Base-by-base conservation (phyloP, 768 basidiomycete genomes). In the Phanerodontia chrysosporium region DNA sequence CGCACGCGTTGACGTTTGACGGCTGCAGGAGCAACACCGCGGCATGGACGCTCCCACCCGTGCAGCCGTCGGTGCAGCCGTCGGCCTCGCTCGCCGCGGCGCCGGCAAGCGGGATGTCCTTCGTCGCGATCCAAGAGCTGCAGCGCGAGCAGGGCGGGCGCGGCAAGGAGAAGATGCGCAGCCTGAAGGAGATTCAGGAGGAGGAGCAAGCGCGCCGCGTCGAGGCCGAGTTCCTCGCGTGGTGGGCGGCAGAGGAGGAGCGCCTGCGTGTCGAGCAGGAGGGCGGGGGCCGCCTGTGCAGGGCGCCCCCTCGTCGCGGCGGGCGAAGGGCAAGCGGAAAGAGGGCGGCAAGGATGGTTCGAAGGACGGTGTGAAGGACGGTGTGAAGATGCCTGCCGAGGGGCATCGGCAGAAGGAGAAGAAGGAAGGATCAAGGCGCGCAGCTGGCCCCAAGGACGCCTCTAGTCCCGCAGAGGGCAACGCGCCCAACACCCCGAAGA, bases 181-280 rank as follows among this genome's bases (percentile, higher is more conserved):
- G 88, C 27, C 73, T 96, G 58, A 75, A 78, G 16, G 86, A 96
- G 61, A 98, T 97, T 45, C 94, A 96, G 70, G 84, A 86, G 59
- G 93, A 97, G 69, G 92, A 95, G 69, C 75, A 74, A 32, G 82
- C 80, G 44, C 78, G 78, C 27, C 83, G 80, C 60, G 80, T 78
- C 51, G 92, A 95, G 71, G 83, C 76, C 3, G 90, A 90, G 60
- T 98, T 97, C 69, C 70, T 95, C 70, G 81, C 76, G 64, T 97
- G 95, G 95, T 97, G 94, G 92, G 76, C 83, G 1, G 85, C 79
- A 7, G 95, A 96, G 71, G 91, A 93, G 70, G 84, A 82, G 65
- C 78, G 89, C 16, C 70, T 90, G n/a, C 78, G 73, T 62, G 62
- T 75, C 32, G 86, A 89, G 70, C 75, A 76, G 55, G 55, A 49